Conservation (phyloP, 331 rosid genomes). For the Quercus lobata region DNA sequence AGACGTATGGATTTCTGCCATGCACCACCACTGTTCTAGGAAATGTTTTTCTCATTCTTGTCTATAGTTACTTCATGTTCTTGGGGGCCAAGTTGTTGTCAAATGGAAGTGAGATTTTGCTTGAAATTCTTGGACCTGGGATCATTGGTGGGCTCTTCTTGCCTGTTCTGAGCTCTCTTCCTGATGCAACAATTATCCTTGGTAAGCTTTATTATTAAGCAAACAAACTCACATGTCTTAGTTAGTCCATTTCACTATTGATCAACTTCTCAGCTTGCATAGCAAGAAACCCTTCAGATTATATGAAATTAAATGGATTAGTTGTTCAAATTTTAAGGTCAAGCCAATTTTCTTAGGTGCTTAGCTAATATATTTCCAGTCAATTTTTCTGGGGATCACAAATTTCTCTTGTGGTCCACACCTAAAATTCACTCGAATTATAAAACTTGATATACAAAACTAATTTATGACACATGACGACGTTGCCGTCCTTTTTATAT, state of each 20-base stretch:
- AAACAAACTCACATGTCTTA: too few species aligned
- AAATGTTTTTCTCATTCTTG: slow-evolving; percentile 58
- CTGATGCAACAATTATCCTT: slow-evolving; percentile 91
- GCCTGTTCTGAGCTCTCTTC: slow-evolving; percentile 82
- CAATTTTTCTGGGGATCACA: background rate
- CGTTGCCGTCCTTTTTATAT: background rate
- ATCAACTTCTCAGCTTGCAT: background rate
- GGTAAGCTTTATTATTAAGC: slow-evolving; percentile 26
- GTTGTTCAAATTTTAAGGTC: background rate
- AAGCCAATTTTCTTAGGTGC: background rate
- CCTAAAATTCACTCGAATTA: background rate
- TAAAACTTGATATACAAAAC: background rate
- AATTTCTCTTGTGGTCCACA: background rate
- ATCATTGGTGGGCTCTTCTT: slow-evolving; percentile 91
- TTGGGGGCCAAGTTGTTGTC: slow-evolving; percentile 69
- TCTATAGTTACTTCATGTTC: slow-evolving; percentile 79
- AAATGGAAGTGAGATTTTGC: slow-evolving; percentile 74
- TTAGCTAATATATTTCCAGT: background rate
- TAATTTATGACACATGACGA: background rate
- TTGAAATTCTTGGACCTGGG: slow-evolving; percentile 95
- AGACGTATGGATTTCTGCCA: slow-evolving; percentile 87
- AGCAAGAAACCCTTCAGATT: background rate
- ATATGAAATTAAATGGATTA: background rate
- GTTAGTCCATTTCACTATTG: background rate
- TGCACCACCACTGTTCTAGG: slow-evolving; percentile 81